A percentile compares a stretch with the other conserved stretches of the same genome.
phyloP scores from a whole-genome alignment of 1,139 yeast species.

The Candida freyschussii region DNA sequence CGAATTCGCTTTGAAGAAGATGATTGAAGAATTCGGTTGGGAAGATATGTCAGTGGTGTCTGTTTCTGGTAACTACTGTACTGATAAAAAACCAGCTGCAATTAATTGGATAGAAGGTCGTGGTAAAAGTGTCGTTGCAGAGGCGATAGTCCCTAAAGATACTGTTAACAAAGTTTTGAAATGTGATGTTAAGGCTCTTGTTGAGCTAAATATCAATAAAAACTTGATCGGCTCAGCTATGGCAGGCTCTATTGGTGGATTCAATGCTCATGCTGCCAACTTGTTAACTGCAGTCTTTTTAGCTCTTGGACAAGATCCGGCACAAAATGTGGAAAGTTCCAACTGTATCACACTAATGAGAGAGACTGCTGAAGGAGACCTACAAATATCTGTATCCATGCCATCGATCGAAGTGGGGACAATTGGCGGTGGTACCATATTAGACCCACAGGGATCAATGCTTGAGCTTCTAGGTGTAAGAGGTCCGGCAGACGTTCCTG shows the following conservation, averaged over 20 bases:
- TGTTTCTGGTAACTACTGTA: slow-evolving; percentile 95
- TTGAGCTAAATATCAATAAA: slow-evolving; percentile 81
- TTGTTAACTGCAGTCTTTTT: slow-evolving; percentile 87
- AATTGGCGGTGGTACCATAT: slow-evolving; percentile 97
- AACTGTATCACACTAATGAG: slow-evolving; percentile 96
- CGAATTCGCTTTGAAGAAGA: slow-evolving; percentile 74
- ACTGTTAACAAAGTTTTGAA: slow-evolving; percentile 79
- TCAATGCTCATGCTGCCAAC: slow-evolving; percentile 97
- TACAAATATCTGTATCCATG: slow-evolving; percentile 92
- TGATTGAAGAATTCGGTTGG: slow-evolving; percentile 89
- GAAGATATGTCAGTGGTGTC: slow-evolving; percentile 90
- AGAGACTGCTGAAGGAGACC: slow-evolving; percentile 68
- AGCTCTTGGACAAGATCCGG: slow-evolving; percentile 99
- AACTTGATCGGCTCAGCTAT: slow-evolving; percentile 94
- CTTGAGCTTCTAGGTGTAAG: slow-evolving; percentile 88
- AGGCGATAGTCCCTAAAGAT: slow-evolving; percentile 80
- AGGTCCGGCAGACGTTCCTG: slow-evolving; percentile 93
- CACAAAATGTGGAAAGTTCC: slow-evolving; percentile 95
- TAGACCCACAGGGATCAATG: slow-evolving; percentile 97
- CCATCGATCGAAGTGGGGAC: slow-evolving; percentile 99
- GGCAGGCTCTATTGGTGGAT: slow-evolving; percentile 98
- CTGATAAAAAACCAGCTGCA: slow-evolving; percentile 96
- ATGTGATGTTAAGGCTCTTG: slow-evolving; percentile 88
- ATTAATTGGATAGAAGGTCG: slow-evolving; percentile 99
- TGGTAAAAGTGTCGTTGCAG: slow-evolving; percentile 98